These are phyloP conservation scores for Sporothrix phasma DNA, from an alignment of 2,329 filamentous ascomycete species.

Conservation along the genomic window DNA sequence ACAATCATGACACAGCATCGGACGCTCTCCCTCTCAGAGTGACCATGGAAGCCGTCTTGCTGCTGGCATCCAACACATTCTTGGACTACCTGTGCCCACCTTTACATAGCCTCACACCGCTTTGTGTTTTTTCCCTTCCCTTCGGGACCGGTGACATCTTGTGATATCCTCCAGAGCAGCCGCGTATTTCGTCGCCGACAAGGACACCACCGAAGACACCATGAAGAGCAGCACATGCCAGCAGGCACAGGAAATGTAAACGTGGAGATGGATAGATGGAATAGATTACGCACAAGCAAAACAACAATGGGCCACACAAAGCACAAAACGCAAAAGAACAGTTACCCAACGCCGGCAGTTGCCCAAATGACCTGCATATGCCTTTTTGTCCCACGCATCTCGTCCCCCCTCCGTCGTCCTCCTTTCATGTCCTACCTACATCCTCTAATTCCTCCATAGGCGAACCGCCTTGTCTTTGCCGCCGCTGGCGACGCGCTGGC, in stretches of 20 bases:
- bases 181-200: not conserved
- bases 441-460: slow-evolving; percentile 50
- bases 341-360: slow-evolving; percentile 8
- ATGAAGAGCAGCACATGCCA: not conserved
- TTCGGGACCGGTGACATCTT: not conserved
- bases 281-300: not conserved
- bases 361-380: slow-evolving; percentile 6
- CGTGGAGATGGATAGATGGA: not conserved
- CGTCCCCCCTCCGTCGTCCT: not conserved
- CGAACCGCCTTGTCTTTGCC: slow-evolving; percentile 80
- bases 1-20: not conserved
- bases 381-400: not conserved
- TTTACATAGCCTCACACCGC: not conserved
- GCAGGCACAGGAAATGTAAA: not conserved
- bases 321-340: not conserved
- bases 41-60: not conserved
- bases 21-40: not conserved
- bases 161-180: not conserved
- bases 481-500: slow-evolving; percentile 77
- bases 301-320: not conserved
- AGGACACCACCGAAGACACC: no score
- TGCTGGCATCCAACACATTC: not conserved
- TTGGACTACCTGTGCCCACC: not conserved
- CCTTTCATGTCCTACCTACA: not conserved
- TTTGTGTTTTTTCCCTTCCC: not conserved